Percentiles rank a stretch among this genome's conserved stretches.
phyloP scores from a whole-genome alignment of 176 grass and related monocot genomes.

The Oryza longistaminata region DNA sequence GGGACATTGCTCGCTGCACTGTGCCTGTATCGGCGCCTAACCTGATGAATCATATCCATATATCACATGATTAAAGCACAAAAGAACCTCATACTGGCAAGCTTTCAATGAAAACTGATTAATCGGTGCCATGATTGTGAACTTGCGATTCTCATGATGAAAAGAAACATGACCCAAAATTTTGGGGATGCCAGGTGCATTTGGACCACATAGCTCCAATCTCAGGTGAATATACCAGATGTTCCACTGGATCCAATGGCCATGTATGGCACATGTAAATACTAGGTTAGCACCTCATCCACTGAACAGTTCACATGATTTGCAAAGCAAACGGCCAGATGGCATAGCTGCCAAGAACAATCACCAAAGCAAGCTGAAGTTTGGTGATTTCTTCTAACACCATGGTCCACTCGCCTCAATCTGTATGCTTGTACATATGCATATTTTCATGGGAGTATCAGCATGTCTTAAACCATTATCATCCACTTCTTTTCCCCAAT shows the following conservation, averaged over 20 bases:
- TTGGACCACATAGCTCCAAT: background rate
- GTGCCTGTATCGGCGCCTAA: background rate
- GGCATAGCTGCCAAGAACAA: background rate
- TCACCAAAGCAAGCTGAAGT: background rate
- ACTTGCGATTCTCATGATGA: background rate
- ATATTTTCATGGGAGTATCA: background rate
- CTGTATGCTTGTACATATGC: background rate
- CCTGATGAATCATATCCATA: too few relatives aligned
- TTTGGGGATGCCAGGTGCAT: background rate
- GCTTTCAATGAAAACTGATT: background rate
- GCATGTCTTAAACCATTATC: background rate
- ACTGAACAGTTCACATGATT: background rate
- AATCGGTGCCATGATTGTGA: background rate
- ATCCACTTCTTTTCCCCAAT: background rate
- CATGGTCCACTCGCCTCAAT: background rate
- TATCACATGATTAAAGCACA: slow-evolving; percentile 3
- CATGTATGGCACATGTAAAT: background rate
- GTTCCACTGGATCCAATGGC: background rate
- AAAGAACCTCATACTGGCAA: background rate
- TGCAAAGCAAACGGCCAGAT: background rate
- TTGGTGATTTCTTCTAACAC: background rate
- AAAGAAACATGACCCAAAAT: background rate
- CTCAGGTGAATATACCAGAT: background rate
- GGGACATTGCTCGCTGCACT: background rate
- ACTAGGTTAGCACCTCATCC: background rate